These are phyloP conservation scores for Teunomyces pallodes DNA, from an alignment of 805 yeast genomes.

Conservation along the genomic window DNA sequence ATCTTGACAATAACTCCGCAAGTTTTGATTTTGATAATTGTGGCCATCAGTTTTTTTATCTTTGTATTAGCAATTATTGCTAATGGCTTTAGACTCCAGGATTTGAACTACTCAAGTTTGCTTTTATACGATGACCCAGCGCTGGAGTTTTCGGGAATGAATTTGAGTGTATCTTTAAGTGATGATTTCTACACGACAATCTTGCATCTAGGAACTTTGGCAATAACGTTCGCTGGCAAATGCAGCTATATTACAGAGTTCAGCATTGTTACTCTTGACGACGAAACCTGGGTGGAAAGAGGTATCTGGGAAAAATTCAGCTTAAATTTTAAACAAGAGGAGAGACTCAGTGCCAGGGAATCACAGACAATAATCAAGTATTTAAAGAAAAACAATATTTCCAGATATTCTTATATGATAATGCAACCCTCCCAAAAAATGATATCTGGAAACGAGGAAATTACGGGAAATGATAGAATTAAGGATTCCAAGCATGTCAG, in stretches of 20 bases:
- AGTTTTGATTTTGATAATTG: constrained; percentile 49
- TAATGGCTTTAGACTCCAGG: constrained; percentile 42
- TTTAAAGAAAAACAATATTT: constrained; percentile 4
- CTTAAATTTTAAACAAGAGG: constrained; percentile 1
- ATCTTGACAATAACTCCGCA: constrained; percentile 67
- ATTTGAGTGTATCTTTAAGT: constrained; percentile 34
- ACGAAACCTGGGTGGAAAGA: constrained; percentile 55
- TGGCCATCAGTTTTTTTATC: constrained; percentile 49
- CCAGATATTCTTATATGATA: constrained; percentile 32
- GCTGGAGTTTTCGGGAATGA: constrained; percentile 16
- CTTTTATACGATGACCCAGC: constrained; percentile 24
- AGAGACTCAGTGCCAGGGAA: not conserved
- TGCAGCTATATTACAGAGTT: constrained; percentile 64
- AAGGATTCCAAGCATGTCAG: constrained; percentile 8
- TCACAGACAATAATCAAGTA: constrained; percentile 1
- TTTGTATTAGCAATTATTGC: constrained; percentile 58
- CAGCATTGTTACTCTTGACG: constrained; percentile 46
- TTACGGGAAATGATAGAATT: constrained; percentile 4
- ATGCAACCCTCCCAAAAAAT: constrained; percentile 24
- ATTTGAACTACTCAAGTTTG: constrained; percentile 36
- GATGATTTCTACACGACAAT: constrained; percentile 70
- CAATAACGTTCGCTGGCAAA: constrained; percentile 65
- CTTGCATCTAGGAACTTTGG: constrained; percentile 57
- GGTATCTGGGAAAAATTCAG: constrained; percentile 10
- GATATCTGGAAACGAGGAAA: constrained; percentile 15